Base-by-base conservation (phyloP, 2,329 filamentous ascomycete species). In the Aspergillus japonicus region DNA sequence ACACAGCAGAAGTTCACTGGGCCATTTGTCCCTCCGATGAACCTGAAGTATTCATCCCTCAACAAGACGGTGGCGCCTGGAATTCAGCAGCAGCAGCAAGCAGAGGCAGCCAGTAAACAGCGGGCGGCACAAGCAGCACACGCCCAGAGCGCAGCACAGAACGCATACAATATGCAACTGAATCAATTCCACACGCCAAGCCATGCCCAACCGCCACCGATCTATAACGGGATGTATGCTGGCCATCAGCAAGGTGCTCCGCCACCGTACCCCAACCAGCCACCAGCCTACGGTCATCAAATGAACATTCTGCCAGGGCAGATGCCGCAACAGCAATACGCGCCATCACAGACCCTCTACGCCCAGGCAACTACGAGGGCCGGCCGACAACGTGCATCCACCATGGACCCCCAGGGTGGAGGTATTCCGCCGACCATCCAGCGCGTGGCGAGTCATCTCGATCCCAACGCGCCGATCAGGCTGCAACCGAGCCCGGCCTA, bases 1-100 rank as follows among this genome's bases (percentile, higher is more conserved):
- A 99, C 95, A 0, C 95, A 99, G 73, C 90, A 96, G 72, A 99
- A 98, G 80, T 99, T 89, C 73, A 97, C 93, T 0, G 93, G 92
- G 0, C 92, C 93, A 3, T 99, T 99, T 72, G 91, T 98, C 51
- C 95, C 95, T 8, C 94, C 94, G 2, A 96, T 97, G 92, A 96
- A 96, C 71, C 81, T 98, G 61, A 97, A 97, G 75, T 87, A 92
- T 21, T 91, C 90, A 69, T 90, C 91, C 2, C 82, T 91, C 57
- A 93, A 91, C 73, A 86, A 95, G 70, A 96, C 94, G 21, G 91
- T 93, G 14, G 92, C 94, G 5, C 94, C 93, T 5, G 94, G 93
- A 44, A 95, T 96, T 16, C 92, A 96, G 73, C 93, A 97, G 75
- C 95, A 98, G 73, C 91, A 96, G 73, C 92, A 96, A 77, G 94